phyloP scores from a whole-genome alignment of 495 filamentous ascomycete species.

The Darksidea phi region DNA sequence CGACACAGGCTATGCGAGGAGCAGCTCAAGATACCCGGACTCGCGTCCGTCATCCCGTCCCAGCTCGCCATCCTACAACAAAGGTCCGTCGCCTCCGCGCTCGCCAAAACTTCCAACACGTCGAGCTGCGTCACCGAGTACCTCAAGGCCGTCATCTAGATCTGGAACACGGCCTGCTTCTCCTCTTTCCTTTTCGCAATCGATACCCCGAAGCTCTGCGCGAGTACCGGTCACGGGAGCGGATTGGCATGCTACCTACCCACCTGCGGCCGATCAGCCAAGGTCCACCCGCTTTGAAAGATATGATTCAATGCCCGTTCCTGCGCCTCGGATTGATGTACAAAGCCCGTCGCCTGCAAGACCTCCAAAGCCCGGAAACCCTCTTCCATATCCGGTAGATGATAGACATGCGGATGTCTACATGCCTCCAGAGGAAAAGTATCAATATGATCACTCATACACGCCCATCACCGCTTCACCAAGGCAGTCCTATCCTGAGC shows the following conservation, averaged over 20 bases:
- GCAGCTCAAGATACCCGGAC: constrained; percentile 14
- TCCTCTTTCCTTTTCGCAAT: constrained; percentile 8
- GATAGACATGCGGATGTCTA: constrained; percentile 15
- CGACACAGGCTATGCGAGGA: constrained; percentile 12
- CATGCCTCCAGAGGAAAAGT: constrained; percentile 32
- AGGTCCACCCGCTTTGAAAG: constrained; percentile 20
- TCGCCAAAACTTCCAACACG: constrained; percentile 25
- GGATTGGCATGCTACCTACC: constrained; percentile 32
- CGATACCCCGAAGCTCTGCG: constrained; percentile 2
- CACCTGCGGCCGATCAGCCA: constrained; percentile 20
- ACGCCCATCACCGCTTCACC: neutral
- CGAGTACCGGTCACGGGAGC: constrained; percentile 16
- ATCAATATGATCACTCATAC: constrained; percentile 24
- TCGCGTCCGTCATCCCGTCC: constrained; percentile 16
- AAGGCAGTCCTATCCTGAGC: constrained; percentile 16
- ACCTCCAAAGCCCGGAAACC: constrained; percentile 6
- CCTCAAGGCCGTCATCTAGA: constrained; percentile 27
- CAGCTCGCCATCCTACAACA: constrained; percentile 8
- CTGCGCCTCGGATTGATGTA: constrained; percentile 29
- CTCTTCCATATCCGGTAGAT: constrained; percentile 34
- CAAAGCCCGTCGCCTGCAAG: constrained; percentile 31
- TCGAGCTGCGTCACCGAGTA: constrained; percentile 15
- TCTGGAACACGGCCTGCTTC: constrained; percentile 11
- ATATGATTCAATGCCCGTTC: constrained; percentile 26
- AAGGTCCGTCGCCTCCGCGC: constrained; percentile 23